These are phyloP conservation scores for Chalaropsis thielavioides DNA, from an alignment of 2,329 filamentous ascomycete species.

Conservation along the genomic window DNA sequence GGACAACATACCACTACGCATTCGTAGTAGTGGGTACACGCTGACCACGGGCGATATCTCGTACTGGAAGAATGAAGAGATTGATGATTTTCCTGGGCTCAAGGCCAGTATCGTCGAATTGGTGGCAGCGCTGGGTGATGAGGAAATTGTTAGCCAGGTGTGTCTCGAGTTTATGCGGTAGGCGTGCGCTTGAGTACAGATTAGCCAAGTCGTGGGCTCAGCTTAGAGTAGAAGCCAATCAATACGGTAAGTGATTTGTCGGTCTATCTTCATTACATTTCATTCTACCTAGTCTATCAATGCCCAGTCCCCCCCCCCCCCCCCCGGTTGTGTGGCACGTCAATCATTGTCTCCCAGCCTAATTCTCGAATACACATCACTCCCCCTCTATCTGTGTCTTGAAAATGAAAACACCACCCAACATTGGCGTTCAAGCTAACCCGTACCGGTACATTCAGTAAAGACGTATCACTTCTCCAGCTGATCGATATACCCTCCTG, in stretches of 20 bases:
- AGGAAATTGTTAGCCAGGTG: constrained; percentile 40
- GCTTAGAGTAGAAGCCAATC: neutral
- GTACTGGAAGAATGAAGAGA: constrained; percentile 41
- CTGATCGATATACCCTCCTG: no score
- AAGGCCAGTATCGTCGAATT: constrained; percentile 53
- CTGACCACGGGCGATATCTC: constrained; percentile 39
- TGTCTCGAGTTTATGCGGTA: constrained; percentile 39
- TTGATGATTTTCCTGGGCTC: constrained; percentile 36
- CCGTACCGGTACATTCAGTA: no score
- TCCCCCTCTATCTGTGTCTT: no score
- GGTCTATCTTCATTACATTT: neutral
- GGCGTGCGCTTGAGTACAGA: constrained; percentile 1
- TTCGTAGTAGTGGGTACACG: constrained; percentile 27
- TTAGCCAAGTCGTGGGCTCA: neutral
- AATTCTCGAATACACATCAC: no score
- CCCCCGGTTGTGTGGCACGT: no score
- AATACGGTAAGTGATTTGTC: neutral
- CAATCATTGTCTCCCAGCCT: no score
- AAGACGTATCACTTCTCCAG: no score
- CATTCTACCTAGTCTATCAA: neutral
- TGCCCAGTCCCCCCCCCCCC: neutral
- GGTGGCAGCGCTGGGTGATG: constrained; percentile 46
- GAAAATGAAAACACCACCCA: no score
- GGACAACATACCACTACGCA: constrained; percentile 41
- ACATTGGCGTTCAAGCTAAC: no score